Conservation (phyloP, 2,329 filamentous ascomycete genomes). For the Sporothrix sp. region DNA sequence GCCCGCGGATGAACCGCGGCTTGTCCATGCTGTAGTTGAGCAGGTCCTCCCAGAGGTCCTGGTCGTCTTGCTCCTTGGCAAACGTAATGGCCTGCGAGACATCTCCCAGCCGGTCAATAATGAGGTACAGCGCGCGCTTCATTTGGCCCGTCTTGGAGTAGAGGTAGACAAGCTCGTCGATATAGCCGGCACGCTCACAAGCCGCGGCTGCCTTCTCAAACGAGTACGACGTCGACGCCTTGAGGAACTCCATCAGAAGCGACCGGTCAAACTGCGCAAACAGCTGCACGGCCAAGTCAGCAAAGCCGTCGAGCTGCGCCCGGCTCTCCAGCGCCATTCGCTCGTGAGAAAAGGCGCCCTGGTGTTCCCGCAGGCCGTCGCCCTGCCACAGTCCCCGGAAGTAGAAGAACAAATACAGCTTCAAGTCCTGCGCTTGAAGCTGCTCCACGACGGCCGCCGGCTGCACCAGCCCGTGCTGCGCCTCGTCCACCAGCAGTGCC, state of each 20-base stretch:
- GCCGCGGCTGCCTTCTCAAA: constrained; percentile 71
- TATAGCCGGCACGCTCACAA: constrained; percentile 72
- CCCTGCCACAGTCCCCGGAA: constrained; percentile 77
- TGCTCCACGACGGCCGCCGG: constrained; percentile 71
- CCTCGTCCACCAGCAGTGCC: constrained; percentile 78
- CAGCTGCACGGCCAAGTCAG: constrained; percentile 74
- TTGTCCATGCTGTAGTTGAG: constrained; percentile 97
- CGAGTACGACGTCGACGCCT: constrained; percentile 75
- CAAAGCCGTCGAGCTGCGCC: constrained; percentile 73
- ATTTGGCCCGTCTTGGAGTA: constrained; percentile 93
- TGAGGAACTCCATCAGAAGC: constrained; percentile 79
- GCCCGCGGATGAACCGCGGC: constrained; percentile 80
- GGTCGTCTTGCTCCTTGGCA: constrained; percentile 84
- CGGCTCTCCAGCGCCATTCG: constrained; percentile 49
- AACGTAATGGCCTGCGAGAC: constrained; percentile 90
- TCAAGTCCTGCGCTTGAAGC: constrained; percentile 55
- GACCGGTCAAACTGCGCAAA: constrained; percentile 76
- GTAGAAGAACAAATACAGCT: constrained; percentile 85
- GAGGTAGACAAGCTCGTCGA: constrained; percentile 89
- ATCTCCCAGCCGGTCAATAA: constrained; percentile 86
- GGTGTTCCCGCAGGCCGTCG: constrained; percentile 49
- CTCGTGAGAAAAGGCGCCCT: constrained; percentile 41
- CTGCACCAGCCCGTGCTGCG: constrained; percentile 75
- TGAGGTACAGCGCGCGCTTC: constrained; percentile 81
- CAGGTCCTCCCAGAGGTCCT: constrained; percentile 89